These are phyloP conservation scores for Seiridium unicorne DNA, from an alignment of 2,329 filamentous ascomycete species.

Conservation along the genomic window DNA sequence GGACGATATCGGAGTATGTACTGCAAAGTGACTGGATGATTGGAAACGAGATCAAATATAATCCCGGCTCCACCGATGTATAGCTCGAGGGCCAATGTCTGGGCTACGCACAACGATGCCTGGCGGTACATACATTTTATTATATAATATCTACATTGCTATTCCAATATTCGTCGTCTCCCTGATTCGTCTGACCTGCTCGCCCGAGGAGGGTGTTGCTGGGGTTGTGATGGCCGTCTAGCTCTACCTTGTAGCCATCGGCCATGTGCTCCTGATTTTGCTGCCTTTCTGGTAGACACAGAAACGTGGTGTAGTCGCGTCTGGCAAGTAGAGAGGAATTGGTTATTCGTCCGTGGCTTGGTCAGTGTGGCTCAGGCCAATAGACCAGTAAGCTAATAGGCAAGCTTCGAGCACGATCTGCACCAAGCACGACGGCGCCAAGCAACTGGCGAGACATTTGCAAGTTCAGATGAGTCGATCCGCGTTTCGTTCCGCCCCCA, in stretches of 20 bases:
- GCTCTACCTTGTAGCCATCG: too few species aligned
- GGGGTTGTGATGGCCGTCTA: too few species aligned
- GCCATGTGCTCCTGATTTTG: too few species aligned
- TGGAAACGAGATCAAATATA: not conserved
- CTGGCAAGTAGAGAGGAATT: too few species aligned
- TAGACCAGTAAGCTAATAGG: too few species aligned
- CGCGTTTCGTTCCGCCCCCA: not conserved
- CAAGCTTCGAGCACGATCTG: not conserved
- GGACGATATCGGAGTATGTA: not conserved
- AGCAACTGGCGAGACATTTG: not conserved
- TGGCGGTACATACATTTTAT: not conserved
- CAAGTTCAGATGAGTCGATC: not conserved
- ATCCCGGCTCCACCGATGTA: not conserved
- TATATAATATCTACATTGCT: slow-evolving; percentile 1
- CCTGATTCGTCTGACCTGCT: too few species aligned
- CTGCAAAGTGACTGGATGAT: not conserved
- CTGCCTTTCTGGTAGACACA: too few species aligned
- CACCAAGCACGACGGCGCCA: not conserved
- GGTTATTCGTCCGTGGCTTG: too few species aligned
- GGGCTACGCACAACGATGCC: not conserved
- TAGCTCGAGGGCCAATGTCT: not conserved
- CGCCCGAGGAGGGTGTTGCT: too few species aligned
- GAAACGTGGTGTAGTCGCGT: too few species aligned
- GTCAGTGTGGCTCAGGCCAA: too few species aligned
- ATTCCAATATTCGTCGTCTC: not conserved